phyloP scores from a whole-genome alignment of 2,329 filamentous ascomycete species.

The Sclerotiophoma versabilis region DNA sequence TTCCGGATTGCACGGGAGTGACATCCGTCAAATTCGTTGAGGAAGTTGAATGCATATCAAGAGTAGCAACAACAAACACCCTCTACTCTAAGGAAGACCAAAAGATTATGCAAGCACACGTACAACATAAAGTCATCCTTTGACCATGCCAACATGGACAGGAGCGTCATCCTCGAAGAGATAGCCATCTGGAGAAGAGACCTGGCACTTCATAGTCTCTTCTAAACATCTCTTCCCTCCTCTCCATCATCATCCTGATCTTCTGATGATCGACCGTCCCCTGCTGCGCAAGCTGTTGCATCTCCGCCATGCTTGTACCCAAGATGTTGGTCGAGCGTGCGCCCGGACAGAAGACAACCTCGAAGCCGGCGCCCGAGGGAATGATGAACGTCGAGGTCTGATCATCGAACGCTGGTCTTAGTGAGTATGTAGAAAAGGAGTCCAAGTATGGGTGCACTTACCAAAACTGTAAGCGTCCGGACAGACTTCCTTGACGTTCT shows the following conservation, averaged over 20 bases:
- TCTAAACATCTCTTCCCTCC: constrained; percentile 25
- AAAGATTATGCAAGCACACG: constrained; percentile 1
- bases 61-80: background rate
- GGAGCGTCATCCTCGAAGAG: background rate
- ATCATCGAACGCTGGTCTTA: constrained; percentile 60
- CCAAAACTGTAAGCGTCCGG: constrained; percentile 85
- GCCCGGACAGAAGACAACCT: constrained; percentile 78
- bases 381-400: constrained; percentile 65
- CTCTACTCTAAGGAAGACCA: background rate
- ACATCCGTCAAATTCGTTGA: background rate
- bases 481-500: constrained; percentile 74
- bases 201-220: constrained; percentile 19
- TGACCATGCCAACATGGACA: background rate
- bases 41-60: too few species aligned
- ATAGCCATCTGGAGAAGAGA: constrained; percentile 13
- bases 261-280: constrained; percentile 40
- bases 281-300: constrained; percentile 43
- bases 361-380: constrained; percentile 73
- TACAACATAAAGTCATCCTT: background rate
- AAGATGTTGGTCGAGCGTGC: constrained; percentile 60
- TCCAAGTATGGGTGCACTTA: constrained; percentile 52
- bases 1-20: background rate
- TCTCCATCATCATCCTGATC: constrained; percentile 25
- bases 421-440: background rate
- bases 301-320: constrained; percentile 45